phyloP scores from a whole-genome alignment of 106 monocot species.

The Dendrobium nobile region DNA sequence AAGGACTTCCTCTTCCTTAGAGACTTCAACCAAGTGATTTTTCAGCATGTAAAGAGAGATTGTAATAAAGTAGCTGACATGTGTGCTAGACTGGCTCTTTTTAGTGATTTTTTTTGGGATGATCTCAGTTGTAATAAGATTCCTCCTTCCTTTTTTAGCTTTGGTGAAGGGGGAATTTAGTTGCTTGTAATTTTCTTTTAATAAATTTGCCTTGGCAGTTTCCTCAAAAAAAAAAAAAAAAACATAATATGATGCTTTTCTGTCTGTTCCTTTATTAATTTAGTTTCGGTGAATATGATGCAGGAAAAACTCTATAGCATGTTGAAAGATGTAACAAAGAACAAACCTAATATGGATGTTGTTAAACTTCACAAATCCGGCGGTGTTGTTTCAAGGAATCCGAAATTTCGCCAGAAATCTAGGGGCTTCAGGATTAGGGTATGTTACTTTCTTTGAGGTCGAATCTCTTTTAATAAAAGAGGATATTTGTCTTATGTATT shows the following conservation, averaged over 20 bases:
- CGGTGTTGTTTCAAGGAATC: conserved; percentile 83
- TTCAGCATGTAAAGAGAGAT: too few species aligned
- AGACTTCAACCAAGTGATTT: too few species aligned
- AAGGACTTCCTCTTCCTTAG: too few species aligned
- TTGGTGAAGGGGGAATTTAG: too few species aligned
- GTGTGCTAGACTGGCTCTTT: too few species aligned
- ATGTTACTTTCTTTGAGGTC: conserved; percentile 5
- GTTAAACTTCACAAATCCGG: conserved; percentile 99
- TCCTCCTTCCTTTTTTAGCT: too few species aligned
- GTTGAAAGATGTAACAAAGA: conserved; percentile 75
- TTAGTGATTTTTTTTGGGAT: too few species aligned
- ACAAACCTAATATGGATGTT: conserved; percentile 68
- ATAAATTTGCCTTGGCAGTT: too few species aligned
- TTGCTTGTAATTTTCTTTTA: too few species aligned
- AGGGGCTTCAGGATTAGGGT: conserved; percentile 74
- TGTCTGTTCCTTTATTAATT: neutral
- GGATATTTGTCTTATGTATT: conserved; percentile 1
- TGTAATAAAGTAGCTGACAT: too few species aligned
- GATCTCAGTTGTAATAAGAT: too few species aligned
- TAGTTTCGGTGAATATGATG: conserved; percentile 2
- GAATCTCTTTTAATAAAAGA: neutral
- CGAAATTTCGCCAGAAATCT: conserved; percentile 66
- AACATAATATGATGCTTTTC: neutral
- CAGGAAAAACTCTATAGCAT: conserved; percentile 94
- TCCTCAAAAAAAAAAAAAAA: too few species aligned